A percentile compares a stretch with the other conserved stretches of the same genome.
These are phyloP conservation scores for Rhodotorula taiwanensis DNA, from an alignment of 768 basidiomycete genomes.

Conservation along the genomic window DNA sequence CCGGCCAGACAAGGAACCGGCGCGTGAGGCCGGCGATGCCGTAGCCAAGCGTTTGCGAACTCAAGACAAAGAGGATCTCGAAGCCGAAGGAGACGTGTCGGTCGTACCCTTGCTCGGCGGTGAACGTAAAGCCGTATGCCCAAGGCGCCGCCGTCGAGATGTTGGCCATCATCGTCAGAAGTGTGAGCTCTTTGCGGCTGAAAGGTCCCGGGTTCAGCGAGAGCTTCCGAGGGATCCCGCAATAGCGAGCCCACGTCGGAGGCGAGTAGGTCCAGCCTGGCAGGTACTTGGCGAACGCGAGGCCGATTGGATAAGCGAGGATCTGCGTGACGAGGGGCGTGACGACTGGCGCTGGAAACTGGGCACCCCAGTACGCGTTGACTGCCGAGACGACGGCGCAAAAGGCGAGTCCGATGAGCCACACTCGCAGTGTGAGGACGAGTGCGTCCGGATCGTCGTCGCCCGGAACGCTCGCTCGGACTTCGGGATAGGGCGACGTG, in stretches of 20 bases:
- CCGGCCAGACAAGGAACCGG: conserved; percentile 90
- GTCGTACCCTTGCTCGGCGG: conserved; percentile 68
- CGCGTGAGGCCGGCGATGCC: conserved; percentile 83
- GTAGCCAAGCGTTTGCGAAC: conserved; percentile 91
- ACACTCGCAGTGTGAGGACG: conserved; percentile 81
- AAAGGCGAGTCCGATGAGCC: conserved; percentile 71
- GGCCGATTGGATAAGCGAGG: conserved; percentile 80
- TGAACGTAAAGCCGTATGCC: conserved; percentile 73
- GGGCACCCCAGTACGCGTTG: conserved; percentile 93
- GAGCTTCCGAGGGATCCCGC: conserved; percentile 53
- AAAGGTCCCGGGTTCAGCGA: conserved; percentile 92
- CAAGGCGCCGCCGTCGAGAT: conserved; percentile 49
- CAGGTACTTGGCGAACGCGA: conserved; percentile 48
- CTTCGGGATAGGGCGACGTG: conserved; percentile 96
- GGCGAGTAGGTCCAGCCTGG: no score
- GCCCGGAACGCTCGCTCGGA: conserved; percentile 80
- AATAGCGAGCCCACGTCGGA: conserved; percentile 59
- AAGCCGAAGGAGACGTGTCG: conserved; percentile 69
- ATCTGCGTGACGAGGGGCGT: conserved; percentile 78
- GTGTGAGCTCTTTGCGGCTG: conserved; percentile 92
- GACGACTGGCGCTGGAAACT: conserved; percentile 75
- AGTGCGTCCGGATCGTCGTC: conserved; percentile 99
- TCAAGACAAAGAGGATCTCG: conserved; percentile 66
- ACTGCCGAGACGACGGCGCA: conserved; percentile 58
- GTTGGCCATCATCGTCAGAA: conserved; percentile 92